Conservation (phyloP, 208 protist genomes). For the Porcisia hertigi region DNA sequence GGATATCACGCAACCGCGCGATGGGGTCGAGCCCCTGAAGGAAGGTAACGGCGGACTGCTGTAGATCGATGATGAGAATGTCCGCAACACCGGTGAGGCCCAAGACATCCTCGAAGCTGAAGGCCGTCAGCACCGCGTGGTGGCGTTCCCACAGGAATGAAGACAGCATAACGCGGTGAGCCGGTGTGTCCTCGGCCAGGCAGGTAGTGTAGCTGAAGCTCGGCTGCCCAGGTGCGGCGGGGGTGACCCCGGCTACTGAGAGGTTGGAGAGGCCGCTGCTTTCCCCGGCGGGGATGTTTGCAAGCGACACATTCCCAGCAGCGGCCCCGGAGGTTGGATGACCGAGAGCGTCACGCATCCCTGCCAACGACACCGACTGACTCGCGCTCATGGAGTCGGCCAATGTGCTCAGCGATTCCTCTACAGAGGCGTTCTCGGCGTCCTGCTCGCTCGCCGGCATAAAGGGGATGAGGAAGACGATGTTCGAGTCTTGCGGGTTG, state of each 20-base stretch:
- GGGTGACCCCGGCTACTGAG: background rate
- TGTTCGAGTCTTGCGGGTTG: constrained; percentile 39
- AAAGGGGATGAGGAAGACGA: constrained; percentile 79
- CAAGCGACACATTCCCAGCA: constrained; percentile 15
- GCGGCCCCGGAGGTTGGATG: background rate
- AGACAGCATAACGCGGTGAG: constrained; percentile 88
- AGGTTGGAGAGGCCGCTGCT: constrained; percentile 13
- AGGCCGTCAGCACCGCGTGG: constrained; percentile 85
- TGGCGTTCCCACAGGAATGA: constrained; percentile 85
- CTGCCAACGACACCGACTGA: constrained; percentile 8
- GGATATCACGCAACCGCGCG: constrained; percentile 71
- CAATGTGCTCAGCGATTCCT: constrained; percentile 27
- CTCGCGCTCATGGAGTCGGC: constrained; percentile 10
- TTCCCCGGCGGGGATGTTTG: constrained; percentile 12
- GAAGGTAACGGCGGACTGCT: constrained; percentile 70
- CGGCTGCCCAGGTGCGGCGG: constrained; percentile 18
- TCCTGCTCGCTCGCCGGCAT: constrained; percentile 58
- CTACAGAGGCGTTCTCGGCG: constrained; percentile 35
- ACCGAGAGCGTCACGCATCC: background rate
- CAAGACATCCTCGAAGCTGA: constrained; percentile 69
- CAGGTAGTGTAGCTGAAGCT: constrained; percentile 81
- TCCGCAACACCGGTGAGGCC: constrained; percentile 72
- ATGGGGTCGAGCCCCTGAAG: constrained; percentile 59
- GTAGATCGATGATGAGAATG: constrained; percentile 86
- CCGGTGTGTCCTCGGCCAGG: constrained; percentile 79